These are phyloP conservation scores for Aspergillus bridgeri DNA, from an alignment of 495 filamentous ascomycete species.

Conservation along the genomic window DNA sequence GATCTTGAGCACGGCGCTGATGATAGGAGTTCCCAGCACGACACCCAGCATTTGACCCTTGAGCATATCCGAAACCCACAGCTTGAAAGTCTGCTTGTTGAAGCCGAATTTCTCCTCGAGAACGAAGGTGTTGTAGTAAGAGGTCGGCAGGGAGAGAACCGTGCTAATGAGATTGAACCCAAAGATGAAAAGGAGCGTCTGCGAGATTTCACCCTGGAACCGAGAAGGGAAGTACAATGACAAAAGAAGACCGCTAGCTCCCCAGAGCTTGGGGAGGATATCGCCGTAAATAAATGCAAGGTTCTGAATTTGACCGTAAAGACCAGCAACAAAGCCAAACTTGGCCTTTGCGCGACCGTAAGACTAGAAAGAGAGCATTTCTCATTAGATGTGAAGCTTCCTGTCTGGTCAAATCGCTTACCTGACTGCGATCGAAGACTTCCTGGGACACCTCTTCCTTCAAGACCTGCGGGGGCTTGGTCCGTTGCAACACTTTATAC, in stretches of 20 bases:
- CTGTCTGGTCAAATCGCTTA: slow-evolving; percentile 23
- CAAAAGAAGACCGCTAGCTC: slow-evolving; percentile 69
- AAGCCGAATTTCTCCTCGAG: slow-evolving; percentile 97
- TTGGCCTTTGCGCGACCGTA: slow-evolving; percentile 95
- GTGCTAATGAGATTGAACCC: slow-evolving; percentile 78
- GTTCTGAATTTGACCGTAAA: slow-evolving; percentile 85
- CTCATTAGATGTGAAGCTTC: neutral
- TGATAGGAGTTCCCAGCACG: slow-evolving; percentile 77
- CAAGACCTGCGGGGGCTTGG: slow-evolving; percentile 76
- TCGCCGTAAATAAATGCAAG: slow-evolving; percentile 85
- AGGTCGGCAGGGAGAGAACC: slow-evolving; percentile 71
- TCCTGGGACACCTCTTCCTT: slow-evolving; percentile 82
- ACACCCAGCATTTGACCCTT: slow-evolving; percentile 83
- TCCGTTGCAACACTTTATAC: slow-evolving; percentile 77
- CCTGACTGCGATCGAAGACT: slow-evolving; percentile 91
- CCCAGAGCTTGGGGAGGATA: slow-evolving; percentile 87
- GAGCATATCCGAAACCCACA: slow-evolving; percentile 88
- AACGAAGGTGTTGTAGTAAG: slow-evolving; percentile 90
- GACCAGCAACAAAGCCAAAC: slow-evolving; percentile 71
- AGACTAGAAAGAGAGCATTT: slow-evolving; percentile 46
- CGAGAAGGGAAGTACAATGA: slow-evolving; percentile 67
- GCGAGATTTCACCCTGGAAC: slow-evolving; percentile 89
- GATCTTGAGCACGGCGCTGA: slow-evolving; percentile 85
- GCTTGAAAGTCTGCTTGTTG: slow-evolving; percentile 90
- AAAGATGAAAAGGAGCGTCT: slow-evolving; percentile 89